Evolutionary conservation across 2,329 filamentous ascomycete genomes (phyloP).

Genomic region (Colletotrichum eleusines): DNA sequence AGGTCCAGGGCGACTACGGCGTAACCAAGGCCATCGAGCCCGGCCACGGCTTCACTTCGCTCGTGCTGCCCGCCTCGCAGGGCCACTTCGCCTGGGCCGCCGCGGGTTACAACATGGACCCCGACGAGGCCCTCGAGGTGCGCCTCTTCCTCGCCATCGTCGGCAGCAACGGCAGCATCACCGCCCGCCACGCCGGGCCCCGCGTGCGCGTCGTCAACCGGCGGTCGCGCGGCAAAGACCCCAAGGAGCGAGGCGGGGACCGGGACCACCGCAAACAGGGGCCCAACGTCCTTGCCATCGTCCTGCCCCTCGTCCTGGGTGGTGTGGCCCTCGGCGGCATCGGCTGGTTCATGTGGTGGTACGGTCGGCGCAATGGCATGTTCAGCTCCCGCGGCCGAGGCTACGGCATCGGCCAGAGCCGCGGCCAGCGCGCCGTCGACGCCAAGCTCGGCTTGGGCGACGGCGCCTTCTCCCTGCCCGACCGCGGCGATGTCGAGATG

Average conservation of each 20-base stretch:
- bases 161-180: slow-evolving; percentile 27
- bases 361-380: slow-evolving; percentile 31
- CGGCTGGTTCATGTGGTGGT: slow-evolving; percentile 39
- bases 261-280: slow-evolving; percentile 4
- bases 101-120: slow-evolving; percentile 19
- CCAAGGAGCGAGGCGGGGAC: not conserved
- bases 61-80: slow-evolving; percentile 25
- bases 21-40: slow-evolving; percentile 21
- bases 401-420: slow-evolving; percentile 40
- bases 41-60: slow-evolving; percentile 40
- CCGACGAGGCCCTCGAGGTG: slow-evolving; percentile 27
- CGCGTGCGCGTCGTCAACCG: slow-evolving; percentile 36
- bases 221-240: not conserved
- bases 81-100: slow-evolving; percentile 42
- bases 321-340: slow-evolving; percentile 29
- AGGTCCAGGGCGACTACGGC: slow-evolving; percentile 40
- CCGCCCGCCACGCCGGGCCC: slow-evolving; percentile 29
- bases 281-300: slow-evolving; percentile 33
- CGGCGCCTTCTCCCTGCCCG: slow-evolving; percentile 29
- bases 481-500: slow-evolving; percentile 35
- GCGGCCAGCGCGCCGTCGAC: slow-evolving; percentile 28
- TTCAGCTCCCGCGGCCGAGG: slow-evolving; percentile 35
- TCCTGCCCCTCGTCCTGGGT: slow-evolving; percentile 38
- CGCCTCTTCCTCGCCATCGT: slow-evolving; percentile 39
- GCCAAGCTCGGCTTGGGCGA: slow-evolving; percentile 26